Evolutionary conservation across 352 stramenopile species (phyloP), one percentile per base, ranked within the genome.

Genomic region (Phytophthora foliorum): DNA sequence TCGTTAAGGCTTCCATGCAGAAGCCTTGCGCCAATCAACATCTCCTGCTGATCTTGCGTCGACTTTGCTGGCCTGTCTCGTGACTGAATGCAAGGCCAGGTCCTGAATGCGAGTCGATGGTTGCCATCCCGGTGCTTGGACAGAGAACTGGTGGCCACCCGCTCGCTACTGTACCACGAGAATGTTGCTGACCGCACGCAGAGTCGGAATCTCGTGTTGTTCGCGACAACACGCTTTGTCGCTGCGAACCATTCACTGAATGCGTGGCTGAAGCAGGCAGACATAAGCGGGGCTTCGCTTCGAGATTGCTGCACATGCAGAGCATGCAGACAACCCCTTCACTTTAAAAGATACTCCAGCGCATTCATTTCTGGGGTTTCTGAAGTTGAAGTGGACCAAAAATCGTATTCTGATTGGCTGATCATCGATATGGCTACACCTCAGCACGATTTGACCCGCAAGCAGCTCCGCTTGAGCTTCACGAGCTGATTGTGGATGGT

Each of bases 401-500:
- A 51, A 6, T 49, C 34, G 11, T 19, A 1, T 52, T 42, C 3
- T 52, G 32, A 63, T 63, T 69, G 51, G 52, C 25, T 25, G 17
- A 48, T 10, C 16, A 2, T 1, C 17, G n/a, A 42, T 27, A 61
- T 55, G 60, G 50, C 41, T 67, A 67, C 39, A 67, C n/a, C 32
- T 38, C 16, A 41, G 36, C 2, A 39, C 10, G 39, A 39, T 19
- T 45, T 63, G 9, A 17, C 32, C 34, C 75, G 64, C 45, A 86
- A 39, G 49, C 79, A 90, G 71, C 79, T 90, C 39, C 78, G 80
- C 57, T 91, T 91, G 2, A 90, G 64, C 65, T 87, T 88, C 22
- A 86, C 71, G 13, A 91, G 75, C 61, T 90, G 68, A 70, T 96
- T 80, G 72, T 98, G 80, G 64, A 92, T 80, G 25, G 59, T 77